phyloP scores from a whole-genome alignment of 106 monocot genomes.

The Allium fistulosum region DNA sequence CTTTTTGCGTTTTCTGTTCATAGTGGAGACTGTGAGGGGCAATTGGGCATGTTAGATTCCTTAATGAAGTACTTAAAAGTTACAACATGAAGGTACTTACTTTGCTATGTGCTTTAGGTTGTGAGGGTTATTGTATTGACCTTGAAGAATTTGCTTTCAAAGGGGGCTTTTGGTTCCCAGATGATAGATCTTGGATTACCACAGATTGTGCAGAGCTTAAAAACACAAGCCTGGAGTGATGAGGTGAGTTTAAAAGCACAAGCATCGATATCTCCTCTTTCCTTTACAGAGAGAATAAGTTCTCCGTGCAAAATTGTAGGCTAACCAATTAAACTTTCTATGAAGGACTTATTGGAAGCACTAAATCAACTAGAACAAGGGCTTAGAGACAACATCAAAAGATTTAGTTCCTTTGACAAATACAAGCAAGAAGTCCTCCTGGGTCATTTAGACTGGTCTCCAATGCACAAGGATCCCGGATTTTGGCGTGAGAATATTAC shows the following conservation, averaged over 20 bases:
- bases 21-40: too few relatives aligned
- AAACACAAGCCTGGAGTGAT: conserved; percentile 96
- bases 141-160: conserved; percentile 72
- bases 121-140: conserved; percentile 91
- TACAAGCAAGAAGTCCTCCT: conserved; percentile 98
- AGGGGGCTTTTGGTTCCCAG: conserved; percentile 79
- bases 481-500: conserved; percentile 98
- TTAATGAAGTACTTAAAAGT: too few relatives aligned
- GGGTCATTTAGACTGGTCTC: conserved; percentile 93
- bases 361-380: conserved; percentile 77
- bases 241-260: conserved; percentile 48
- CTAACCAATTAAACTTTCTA: not conserved
- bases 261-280: not conserved
- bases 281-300: conserved; percentile 4
- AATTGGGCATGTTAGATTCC: too few relatives aligned
- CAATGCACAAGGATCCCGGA: conserved; percentile 94
- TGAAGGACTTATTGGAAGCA: conserved; percentile 86
- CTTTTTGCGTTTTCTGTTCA: not conserved
- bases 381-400: conserved; percentile 72
- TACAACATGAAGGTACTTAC: not conserved
- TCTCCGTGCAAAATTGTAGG: not conserved
- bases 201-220: conserved; percentile 80
- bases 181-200: conserved; percentile 94
- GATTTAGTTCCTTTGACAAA: conserved; percentile 91
- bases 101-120: conserved; percentile 41